Conservation (phyloP, 2,329 filamentous ascomycete species). For the Penicillium verrucosum region DNA sequence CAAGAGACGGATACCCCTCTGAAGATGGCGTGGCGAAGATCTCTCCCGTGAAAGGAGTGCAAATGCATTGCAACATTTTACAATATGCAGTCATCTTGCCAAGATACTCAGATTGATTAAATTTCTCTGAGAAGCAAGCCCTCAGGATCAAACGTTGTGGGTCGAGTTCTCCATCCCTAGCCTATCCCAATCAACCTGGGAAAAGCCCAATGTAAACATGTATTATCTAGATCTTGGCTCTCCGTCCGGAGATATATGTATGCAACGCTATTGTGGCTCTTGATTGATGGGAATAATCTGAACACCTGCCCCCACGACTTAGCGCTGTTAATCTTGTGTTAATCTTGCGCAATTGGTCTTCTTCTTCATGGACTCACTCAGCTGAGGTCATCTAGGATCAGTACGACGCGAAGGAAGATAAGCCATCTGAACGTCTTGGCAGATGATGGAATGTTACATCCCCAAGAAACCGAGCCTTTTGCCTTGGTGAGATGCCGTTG, state of each 20-base stretch:
- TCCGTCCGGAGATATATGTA: background rate
- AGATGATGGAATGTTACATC: slow-evolving; percentile 23
- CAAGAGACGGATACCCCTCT: background rate
- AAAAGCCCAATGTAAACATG: background rate
- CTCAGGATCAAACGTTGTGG: background rate
- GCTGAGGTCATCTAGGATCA: slow-evolving; percentile 13
- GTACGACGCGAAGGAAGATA: slow-evolving; percentile 19
- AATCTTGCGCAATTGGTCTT: background rate
- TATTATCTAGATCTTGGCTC: background rate
- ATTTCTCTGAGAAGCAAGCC: background rate
- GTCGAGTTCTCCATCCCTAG: background rate
- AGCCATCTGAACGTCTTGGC: slow-evolving; percentile 17
- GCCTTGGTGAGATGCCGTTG: background rate
- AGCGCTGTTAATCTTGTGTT: background rate
- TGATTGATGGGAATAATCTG: slow-evolving; percentile 1
- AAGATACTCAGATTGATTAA: background rate
- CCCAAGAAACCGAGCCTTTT: slow-evolving; percentile 12
- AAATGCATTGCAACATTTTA: background rate
- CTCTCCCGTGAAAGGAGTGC: background rate
- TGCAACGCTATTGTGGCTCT: background rate
- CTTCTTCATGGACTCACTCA: slow-evolving; percentile 1
- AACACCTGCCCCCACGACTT: background rate
- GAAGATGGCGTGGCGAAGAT: background rate
- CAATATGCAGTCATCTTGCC: slow-evolving; percentile 3
- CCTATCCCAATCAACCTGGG: background rate